Percentiles rank a stretch among this genome's conserved stretches.
These are phyloP conservation scores for Coprinopsis marcescibilis DNA, from an alignment of 768 basidiomycete species.

Conservation along the genomic window DNA sequence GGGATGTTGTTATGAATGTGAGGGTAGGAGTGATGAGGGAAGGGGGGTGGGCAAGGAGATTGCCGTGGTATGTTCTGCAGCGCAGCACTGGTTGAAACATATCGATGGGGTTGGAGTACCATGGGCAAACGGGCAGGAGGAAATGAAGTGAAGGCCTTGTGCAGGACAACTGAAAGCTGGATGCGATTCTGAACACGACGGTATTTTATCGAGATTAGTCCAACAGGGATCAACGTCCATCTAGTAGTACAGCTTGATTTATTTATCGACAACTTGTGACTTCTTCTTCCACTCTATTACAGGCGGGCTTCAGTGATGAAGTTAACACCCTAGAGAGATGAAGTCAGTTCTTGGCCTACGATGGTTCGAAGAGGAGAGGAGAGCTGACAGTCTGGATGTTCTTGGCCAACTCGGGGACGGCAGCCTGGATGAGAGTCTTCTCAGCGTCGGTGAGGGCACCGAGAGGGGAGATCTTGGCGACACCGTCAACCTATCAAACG, in stretches of 20 bases:
- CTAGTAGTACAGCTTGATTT: slow-evolving; percentile 6
- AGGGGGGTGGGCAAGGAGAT: no score
- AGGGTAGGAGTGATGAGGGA: no score
- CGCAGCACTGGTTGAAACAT: no score
- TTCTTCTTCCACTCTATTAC: not conserved
- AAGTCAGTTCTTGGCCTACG: not conserved
- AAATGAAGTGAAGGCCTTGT: no score
- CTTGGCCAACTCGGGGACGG: slow-evolving; percentile 67
- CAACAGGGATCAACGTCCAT: not conserved
- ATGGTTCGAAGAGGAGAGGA: not conserved
- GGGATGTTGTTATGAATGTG: no score
- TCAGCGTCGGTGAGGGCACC: slow-evolving; percentile 72
- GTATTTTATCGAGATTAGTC: not conserved
- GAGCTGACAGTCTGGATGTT: slow-evolving; percentile 66
- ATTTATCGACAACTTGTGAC: not conserved
- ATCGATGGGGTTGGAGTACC: no score
- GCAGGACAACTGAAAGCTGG: no score
- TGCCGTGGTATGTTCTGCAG: no score
- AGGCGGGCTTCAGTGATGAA: slow-evolving; percentile 27
- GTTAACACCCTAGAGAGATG: slow-evolving; percentile 25
- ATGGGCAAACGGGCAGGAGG: no score
- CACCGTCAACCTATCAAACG: slow-evolving; percentile 66
- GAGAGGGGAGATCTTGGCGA: slow-evolving; percentile 75
- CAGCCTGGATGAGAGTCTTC: slow-evolving; percentile 69
- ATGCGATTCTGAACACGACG: no score